Conservation (phyloP, 23 red algal genomes). For the Gracilaria gracilis region DNA sequence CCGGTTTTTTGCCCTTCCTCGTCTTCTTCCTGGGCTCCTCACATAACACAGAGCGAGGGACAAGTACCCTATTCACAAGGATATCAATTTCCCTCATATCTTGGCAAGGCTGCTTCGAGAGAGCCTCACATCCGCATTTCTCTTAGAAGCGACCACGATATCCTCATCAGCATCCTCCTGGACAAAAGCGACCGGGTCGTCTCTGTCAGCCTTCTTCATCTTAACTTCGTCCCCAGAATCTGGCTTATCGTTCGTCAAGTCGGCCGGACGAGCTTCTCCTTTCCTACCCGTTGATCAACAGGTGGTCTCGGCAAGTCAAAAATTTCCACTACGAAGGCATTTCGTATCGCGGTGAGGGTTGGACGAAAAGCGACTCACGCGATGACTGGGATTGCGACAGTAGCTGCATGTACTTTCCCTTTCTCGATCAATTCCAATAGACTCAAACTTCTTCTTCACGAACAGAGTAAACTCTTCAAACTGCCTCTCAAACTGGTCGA, state of each 20-base stretch:
- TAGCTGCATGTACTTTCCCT: not conserved
- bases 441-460: not conserved
- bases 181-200: not conserved
- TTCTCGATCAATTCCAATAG: not conserved
- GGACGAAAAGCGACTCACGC: not conserved
- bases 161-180: not conserved
- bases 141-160: not conserved
- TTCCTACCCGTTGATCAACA: slow-evolving; percentile 15
- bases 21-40: slow-evolving; percentile 16
- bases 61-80: not conserved
- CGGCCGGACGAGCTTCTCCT: not conserved
- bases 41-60: not conserved
- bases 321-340: not conserved
- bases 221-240: not conserved
- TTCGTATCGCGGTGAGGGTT: slow-evolving; percentile 9
- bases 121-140: slow-evolving; percentile 12
- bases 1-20: not conserved
- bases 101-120: not conserved
- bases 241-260: not conserved
- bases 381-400: not conserved
- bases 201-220: not conserved
- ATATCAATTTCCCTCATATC: not conserved
- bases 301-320: slow-evolving; percentile 4
- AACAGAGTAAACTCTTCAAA: not conserved
- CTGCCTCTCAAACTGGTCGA: not conserved